phyloP scores from a whole-genome alignment of 2,329 filamentous ascomycete species.

The Colletotrichum limetticola region DNA sequence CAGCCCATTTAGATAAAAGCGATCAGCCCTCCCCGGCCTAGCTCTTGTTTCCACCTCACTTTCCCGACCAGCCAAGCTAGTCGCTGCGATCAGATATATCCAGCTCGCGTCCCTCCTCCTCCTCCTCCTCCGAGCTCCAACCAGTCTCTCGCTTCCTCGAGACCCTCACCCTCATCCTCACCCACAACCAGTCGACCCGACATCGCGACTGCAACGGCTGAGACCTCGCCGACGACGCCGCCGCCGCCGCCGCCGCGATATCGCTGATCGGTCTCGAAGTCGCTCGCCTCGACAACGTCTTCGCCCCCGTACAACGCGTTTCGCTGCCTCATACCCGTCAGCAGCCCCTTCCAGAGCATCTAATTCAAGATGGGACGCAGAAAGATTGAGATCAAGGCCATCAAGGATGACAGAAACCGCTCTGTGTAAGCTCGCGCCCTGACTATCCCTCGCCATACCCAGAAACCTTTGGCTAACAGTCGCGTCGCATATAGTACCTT shows the following conservation, averaged over 20 bases:
- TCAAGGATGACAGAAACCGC: slow-evolving; percentile 97
- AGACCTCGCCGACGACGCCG: slow-evolving; percentile 22
- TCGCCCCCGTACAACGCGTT: neutral
- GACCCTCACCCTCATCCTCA: neutral
- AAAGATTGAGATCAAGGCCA: slow-evolving; percentile 99
- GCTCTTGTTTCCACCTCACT: slow-evolving; percentile 23
- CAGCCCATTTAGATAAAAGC: slow-evolving; percentile 34
- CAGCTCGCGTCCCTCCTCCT: slow-evolving; percentile 3
- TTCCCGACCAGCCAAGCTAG: slow-evolving; percentile 28
- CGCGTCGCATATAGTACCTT: slow-evolving; percentile 76
- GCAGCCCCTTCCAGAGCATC: slow-evolving; percentile 7
- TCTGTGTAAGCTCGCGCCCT: slow-evolving; percentile 80
- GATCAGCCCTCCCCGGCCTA: slow-evolving; percentile 24
- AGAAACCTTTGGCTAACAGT: slow-evolving; percentile 12
- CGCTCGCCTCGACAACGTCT: slow-evolving; percentile 14
- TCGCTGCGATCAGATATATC: slow-evolving; percentile 13
- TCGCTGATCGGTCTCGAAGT: slow-evolving; percentile 22
- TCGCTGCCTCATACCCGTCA: neutral
- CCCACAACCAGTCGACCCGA: slow-evolving; percentile 17
- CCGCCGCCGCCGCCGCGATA: slow-evolving; percentile 15
- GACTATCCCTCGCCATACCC: neutral
- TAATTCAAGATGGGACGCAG: slow-evolving; percentile 83
- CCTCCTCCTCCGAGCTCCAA: slow-evolving; percentile 18
- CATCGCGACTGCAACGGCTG: slow-evolving; percentile 19
- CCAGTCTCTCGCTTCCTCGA: slow-evolving; percentile 12